phyloP scores from a whole-genome alignment of 345 rosid species.

The Odontarrhena argentea region DNA sequence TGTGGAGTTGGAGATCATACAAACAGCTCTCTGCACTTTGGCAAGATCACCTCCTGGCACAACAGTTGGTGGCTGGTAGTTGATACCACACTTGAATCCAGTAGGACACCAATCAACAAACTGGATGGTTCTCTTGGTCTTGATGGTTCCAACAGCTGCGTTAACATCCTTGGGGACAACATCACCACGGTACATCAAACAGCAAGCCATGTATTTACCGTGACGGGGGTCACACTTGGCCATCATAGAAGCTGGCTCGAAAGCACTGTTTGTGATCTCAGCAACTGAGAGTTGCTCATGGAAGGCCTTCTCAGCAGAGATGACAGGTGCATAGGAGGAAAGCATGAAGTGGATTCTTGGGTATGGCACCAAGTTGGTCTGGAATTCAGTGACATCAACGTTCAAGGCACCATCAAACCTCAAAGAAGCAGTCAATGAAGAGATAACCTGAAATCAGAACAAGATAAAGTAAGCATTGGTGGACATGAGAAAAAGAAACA shows the following conservation, averaged over 20 bases:
- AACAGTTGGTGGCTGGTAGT: too few relatives aligned
- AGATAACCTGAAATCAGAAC: slow-evolving; percentile 51
- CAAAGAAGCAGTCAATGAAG: slow-evolving; percentile 78
- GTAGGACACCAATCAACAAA: slow-evolving; percentile 84
- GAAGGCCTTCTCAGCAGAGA: slow-evolving; percentile 63
- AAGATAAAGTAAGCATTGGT: not conserved
- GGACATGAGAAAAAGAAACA: not conserved
- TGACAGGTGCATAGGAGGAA: slow-evolving; percentile 79
- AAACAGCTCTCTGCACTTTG: slow-evolving; percentile 75
- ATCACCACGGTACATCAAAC: slow-evolving; percentile 82
- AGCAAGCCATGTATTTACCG: slow-evolving; percentile 83
- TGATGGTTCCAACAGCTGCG: slow-evolving; percentile 75
- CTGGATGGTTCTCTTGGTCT: slow-evolving; percentile 74
- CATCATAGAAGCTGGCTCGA: slow-evolving; percentile 65
- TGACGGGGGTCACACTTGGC: slow-evolving; percentile 82
- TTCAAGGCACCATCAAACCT: slow-evolving; percentile 82
- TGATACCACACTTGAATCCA: slow-evolving; percentile 68
- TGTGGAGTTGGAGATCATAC: slow-evolving; percentile 84
- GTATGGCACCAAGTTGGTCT: slow-evolving; percentile 78
- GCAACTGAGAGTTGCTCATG: slow-evolving; percentile 68
- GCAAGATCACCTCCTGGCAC: slow-evolving; percentile 31
- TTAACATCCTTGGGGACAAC: slow-evolving; percentile 80
- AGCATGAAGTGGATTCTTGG: slow-evolving; percentile 89
- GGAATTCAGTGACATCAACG: slow-evolving; percentile 81
- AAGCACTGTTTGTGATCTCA: slow-evolving; percentile 61